Percentiles rank a stretch among this genome's conserved stretches.
Conservation (phyloP, 345 rosid species). For the Eucalyptus shirleyi region DNA sequence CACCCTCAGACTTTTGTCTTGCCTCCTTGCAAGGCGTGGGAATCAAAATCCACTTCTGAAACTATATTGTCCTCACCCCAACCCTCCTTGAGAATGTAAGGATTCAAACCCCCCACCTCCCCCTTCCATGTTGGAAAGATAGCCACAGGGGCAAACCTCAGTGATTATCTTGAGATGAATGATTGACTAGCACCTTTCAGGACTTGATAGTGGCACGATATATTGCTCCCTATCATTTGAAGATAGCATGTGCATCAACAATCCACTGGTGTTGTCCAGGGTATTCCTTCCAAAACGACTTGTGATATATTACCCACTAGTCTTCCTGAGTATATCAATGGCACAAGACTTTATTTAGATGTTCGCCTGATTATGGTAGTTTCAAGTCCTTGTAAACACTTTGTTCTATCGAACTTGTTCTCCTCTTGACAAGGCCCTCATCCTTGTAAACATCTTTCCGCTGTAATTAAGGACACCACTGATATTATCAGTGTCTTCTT, state of each 20-base stretch:
- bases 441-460: neutral
- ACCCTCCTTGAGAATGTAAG: too few species aligned
- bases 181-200: neutral
- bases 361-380: neutral
- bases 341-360: neutral
- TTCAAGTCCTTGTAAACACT: neutral
- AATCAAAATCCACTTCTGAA: too few species aligned
- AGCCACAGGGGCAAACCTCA: fast-evolving
- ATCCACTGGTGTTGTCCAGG: neutral
- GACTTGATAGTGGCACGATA: neutral
- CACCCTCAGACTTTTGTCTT: fast-evolving
- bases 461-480: neutral
- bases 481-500: neutral
- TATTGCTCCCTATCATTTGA: neutral
- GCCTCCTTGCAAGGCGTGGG: fast-evolving
- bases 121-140: too few species aligned
- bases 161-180: neutral
- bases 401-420: neutral
- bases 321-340: neutral
- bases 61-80: too few species aligned
- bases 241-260: neutral
- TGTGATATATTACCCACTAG: neutral
- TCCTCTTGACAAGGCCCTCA: neutral
- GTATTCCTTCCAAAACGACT: neutral
- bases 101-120: too few species aligned